phyloP scores from a whole-genome alignment of 345 rosid genomes.

The Anastatica hierochuntica region DNA sequence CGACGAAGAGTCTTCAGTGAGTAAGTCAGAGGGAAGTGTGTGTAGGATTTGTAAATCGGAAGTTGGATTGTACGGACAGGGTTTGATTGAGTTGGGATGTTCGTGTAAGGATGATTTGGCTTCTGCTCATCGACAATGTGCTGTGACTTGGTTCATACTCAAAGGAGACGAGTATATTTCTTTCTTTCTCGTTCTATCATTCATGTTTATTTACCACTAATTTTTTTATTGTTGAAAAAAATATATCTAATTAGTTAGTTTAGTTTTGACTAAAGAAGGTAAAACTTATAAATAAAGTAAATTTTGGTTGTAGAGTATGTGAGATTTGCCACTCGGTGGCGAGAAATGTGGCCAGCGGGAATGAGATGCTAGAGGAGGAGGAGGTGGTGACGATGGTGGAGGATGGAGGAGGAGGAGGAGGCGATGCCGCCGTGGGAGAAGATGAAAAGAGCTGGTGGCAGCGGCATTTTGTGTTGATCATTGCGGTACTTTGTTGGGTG shows the following conservation, averaged over 20 bases:
- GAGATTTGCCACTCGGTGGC: slow-evolving; percentile 72
- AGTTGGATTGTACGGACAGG: slow-evolving; percentile 44
- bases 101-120: slow-evolving; percentile 79
- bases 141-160: slow-evolving; percentile 87
- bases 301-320: slow-evolving; percentile 44
- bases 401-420: not conserved
- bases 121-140: slow-evolving; percentile 75
- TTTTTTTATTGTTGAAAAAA: too few relatives aligned
- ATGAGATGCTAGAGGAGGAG: slow-evolving; percentile 29
- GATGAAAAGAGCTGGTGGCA: not conserved
- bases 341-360: slow-evolving; percentile 40
- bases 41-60: slow-evolving; percentile 83
- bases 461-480: not conserved
- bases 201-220: too few relatives aligned
- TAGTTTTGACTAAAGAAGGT: too few relatives aligned
- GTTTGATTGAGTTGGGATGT: slow-evolving; percentile 74
- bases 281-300: not conserved
- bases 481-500: not conserved
- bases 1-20: slow-evolving; percentile 62
- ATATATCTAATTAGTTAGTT: too few relatives aligned
- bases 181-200: not conserved
- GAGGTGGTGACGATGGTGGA: too few relatives aligned
- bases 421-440: not conserved
- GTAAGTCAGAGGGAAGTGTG: slow-evolving; percentile 38
- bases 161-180: slow-evolving; percentile 66